Base-by-base conservation (phyloP, 2,329 filamentous ascomycete genomes). In the Stagonosporopsis tanaceti region DNA sequence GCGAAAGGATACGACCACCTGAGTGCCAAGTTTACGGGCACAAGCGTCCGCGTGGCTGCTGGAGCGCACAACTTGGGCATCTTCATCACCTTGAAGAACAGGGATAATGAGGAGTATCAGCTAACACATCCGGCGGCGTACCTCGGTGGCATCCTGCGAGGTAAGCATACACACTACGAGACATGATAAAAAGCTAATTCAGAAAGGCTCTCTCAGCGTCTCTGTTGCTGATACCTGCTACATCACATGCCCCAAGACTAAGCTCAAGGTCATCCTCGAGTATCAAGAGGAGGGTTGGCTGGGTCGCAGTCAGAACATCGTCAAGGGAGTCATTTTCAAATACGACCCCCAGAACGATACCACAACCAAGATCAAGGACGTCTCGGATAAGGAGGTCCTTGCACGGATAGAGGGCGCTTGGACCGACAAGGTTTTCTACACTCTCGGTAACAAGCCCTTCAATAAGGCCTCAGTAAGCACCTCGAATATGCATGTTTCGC, bases 271-370 rank as follows among this genome's bases (percentile, higher is more conserved):
- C 17, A 97, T 99, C 62, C 79, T 99, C 44, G 89, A 96, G 69
- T 99, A 99, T 75, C 81, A 93, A 53, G 94, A 98, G 71, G 94
- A 98, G 68, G 93, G 93, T 47, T 99, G 95, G 93, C 84, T 98
- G 28, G 92, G 93, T 44, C 91, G 92, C 64, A 87, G 92, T 20
- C 94, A 96, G 67, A 97, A 98, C 78, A 93, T 90, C 72, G 89
- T 99, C 34, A 88, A 96, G 60, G 95, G 95, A 17, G 87, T 97
- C 52, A 84, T 98, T 53, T 99, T 97, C 83, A 89, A 85, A 47
- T 97, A 97, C 67, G 90, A 97, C 70, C 90, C 93, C 0, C 87
- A 91, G 22, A 94, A 93, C 56, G 94, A 98, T 75, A 86, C 86
- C 73, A 92, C 89, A 76, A 87, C 80, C 5, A 88, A 85, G 67